Evolutionary conservation across 2,329 filamentous ascomycete species (phyloP).

Genomic region (Lasiodiplodia sp.): DNA sequence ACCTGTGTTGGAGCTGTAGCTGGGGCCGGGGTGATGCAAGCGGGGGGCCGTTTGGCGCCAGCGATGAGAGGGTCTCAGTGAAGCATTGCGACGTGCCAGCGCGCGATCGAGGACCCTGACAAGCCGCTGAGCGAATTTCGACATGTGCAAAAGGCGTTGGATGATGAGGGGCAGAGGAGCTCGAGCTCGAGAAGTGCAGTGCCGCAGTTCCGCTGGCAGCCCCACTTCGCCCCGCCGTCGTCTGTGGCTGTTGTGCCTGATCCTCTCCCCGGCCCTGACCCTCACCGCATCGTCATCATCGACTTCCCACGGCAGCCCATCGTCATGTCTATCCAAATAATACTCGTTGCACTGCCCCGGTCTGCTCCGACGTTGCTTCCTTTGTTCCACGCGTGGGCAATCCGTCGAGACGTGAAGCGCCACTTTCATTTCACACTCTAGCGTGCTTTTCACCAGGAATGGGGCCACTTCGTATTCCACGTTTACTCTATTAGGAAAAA

Average conservation of each 20-base stretch:
- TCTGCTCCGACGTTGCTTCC: background rate
- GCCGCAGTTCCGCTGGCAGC: slow-evolving; percentile 24
- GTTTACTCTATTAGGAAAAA: too few relatives aligned
- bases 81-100: background rate
- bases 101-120: background rate
- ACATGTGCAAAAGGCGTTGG: background rate
- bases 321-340: slow-evolving; percentile 1
- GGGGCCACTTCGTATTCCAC: background rate
- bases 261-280: slow-evolving; percentile 12
- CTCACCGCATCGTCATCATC: slow-evolving; percentile 20
- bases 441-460: background rate
- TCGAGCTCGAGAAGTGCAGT: slow-evolving; percentile 11
- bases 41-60: slow-evolving; percentile 3
- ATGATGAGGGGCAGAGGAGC: slow-evolving; percentile 10
- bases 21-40: slow-evolving; percentile 1
- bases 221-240: slow-evolving; percentile 17
- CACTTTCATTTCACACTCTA: background rate
- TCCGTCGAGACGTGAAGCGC: too few relatives aligned
- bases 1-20: slow-evolving; percentile 7
- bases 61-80: background rate
- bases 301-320: background rate
- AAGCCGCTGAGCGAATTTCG: background rate
- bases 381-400: too few relatives aligned
- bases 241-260: slow-evolving; percentile 22
- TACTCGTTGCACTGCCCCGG: background rate